Conservation (phyloP, 2,329 filamentous ascomycete genomes). For the Ramichloridium luteum region DNA sequence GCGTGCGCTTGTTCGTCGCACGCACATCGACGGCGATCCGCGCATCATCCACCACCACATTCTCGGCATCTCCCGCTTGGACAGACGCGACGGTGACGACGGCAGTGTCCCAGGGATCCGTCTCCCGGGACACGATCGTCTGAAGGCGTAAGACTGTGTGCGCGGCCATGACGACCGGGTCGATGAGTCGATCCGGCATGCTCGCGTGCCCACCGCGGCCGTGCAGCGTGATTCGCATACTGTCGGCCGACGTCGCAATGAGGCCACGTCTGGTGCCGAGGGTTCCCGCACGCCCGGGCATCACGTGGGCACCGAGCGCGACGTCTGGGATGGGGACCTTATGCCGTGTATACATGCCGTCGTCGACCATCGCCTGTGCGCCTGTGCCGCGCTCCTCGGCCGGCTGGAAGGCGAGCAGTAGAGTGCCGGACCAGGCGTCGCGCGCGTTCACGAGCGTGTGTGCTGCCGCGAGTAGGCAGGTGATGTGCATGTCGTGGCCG, state of each 20-base stretch:
- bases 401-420: conserved; percentile 55
- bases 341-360: conserved; percentile 39
- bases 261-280: conserved; percentile 32
- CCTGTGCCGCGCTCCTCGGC: conserved; percentile 53
- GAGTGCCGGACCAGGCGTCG: conserved; percentile 47
- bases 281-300: conserved; percentile 31
- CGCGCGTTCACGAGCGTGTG: conserved; percentile 35
- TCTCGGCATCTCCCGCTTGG: conserved; percentile 48
- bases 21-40: conserved; percentile 45
- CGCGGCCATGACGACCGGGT: conserved; percentile 47
- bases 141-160: conserved; percentile 46
- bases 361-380: conserved; percentile 50
- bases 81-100: conserved; percentile 48
- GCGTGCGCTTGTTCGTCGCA: conserved; percentile 33
- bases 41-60: conserved; percentile 46
- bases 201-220: conserved; percentile 48
- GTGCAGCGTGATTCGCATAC: conserved; percentile 38
- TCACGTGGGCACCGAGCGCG: conserved; percentile 46
- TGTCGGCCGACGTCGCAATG: conserved; percentile 32
- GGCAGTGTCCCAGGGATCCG: conserved; percentile 40
- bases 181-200: conserved; percentile 43
- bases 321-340: conserved; percentile 44
- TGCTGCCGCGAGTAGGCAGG: conserved; percentile 44
- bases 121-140: conserved; percentile 44
- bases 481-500: conserved; percentile 55